phyloP scores from a whole-genome alignment of 805 yeast species.

The Hanseniaspora mollemarum region DNA sequence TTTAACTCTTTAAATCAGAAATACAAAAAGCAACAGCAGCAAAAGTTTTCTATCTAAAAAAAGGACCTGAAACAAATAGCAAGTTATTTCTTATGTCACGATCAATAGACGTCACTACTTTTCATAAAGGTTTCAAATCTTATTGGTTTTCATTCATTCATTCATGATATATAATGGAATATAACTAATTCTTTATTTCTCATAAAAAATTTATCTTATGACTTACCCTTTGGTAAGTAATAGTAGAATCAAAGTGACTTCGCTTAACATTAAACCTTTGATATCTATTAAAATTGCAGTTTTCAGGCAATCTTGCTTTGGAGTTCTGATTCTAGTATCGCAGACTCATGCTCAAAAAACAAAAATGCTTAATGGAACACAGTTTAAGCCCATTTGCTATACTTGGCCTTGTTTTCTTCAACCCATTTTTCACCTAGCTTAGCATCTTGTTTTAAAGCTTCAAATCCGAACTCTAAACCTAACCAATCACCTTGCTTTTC shows the following conservation, averaged over 20 bases:
- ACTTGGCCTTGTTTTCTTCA: conserved; percentile 16
- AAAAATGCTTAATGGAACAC: background rate
- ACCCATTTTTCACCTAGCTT: conserved; percentile 16
- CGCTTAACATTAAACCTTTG: no score
- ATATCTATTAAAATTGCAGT: no score
- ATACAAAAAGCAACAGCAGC: conserved; percentile 4
- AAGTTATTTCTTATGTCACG: background rate
- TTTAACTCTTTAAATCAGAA: conserved; percentile 2
- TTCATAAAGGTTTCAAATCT: background rate
- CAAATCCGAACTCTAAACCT: conserved; percentile 12
- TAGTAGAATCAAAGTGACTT: no score
- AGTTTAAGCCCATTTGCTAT: conserved; percentile 13
- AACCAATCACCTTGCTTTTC: conserved; percentile 28
- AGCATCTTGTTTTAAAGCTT: conserved; percentile 12
- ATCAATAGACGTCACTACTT: background rate
- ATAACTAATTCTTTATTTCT: background rate
- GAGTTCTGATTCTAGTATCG: no score
- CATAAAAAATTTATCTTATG: background rate
- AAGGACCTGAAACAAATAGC: no score
- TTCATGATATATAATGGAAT: conserved; percentile 1
- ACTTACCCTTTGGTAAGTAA: background rate
- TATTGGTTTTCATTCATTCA: background rate
- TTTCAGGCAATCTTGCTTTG: no score
- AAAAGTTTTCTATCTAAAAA: conserved; percentile 2
- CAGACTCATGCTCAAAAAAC: no score